Evolutionary conservation across 1,284 basidiomycete genomes (phyloP).

Genomic region (Somion occarium): DNA sequence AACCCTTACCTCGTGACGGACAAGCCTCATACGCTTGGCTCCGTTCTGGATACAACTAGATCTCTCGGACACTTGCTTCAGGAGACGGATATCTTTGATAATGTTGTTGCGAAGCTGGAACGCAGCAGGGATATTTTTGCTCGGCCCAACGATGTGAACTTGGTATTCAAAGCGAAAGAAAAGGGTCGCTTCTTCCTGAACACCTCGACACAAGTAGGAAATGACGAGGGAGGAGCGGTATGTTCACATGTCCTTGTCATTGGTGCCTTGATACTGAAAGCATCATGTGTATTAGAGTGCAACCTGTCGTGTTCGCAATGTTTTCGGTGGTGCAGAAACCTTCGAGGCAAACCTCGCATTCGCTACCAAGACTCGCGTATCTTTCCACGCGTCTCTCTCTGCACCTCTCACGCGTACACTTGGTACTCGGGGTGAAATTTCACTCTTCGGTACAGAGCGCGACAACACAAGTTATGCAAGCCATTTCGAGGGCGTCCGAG

Average conservation of each 20-base stretch:
- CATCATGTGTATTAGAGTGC: slow-evolving; percentile 70
- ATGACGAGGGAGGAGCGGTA: slow-evolving; percentile 88
- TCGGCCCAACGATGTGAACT: slow-evolving; percentile 72
- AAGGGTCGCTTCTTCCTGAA: slow-evolving; percentile 78
- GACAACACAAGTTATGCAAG: slow-evolving; percentile 72
- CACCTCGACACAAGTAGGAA: slow-evolving; percentile 90
- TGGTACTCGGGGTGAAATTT: slow-evolving; percentile 56
- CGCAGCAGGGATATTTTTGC: slow-evolving; percentile 55
- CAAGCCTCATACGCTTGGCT: slow-evolving; percentile 44
- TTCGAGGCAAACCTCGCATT: slow-evolving; percentile 82
- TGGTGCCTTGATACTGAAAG: too few species aligned
- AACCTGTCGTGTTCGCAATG: slow-evolving; percentile 79
- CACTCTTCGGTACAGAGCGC: slow-evolving; percentile 58
- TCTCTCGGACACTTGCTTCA: slow-evolving; percentile 60
- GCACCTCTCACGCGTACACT: slow-evolving; percentile 57
- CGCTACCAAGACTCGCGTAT: slow-evolving; percentile 85
- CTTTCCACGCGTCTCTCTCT: slow-evolving; percentile 68
- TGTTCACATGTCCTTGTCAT: slow-evolving; percentile 29
- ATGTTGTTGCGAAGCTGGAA: slow-evolving; percentile 72
- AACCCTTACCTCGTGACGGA: slow-evolving; percentile 50
- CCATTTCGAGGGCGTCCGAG: slow-evolving; percentile 62
- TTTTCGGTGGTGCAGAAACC: slow-evolving; percentile 89
- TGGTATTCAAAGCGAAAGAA: slow-evolving; percentile 79
- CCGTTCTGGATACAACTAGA: slow-evolving; percentile 66
- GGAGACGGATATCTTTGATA: slow-evolving; percentile 71